These are phyloP conservation scores for Aurifilum marmelostoma DNA, from an alignment of 2,329 filamentous ascomycete genomes.

Conservation along the genomic window DNA sequence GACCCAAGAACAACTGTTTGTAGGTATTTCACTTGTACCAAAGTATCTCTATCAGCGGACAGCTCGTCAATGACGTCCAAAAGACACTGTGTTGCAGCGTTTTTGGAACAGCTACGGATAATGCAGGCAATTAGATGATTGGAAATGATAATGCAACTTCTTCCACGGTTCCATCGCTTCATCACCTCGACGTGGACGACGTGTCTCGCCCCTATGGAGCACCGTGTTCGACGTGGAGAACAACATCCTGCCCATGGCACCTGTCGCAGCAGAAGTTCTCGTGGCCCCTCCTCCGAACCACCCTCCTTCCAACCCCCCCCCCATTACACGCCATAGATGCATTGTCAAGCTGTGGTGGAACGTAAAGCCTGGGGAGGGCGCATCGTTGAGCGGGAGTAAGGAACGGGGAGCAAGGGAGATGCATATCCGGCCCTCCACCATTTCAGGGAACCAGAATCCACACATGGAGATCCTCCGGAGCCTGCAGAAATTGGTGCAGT, in stretches of 20 bases:
- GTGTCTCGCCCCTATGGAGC: slow-evolving; percentile 12
- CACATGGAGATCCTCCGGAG: slow-evolving; percentile 27
- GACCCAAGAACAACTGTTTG: slow-evolving; percentile 1
- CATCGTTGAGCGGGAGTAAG: slow-evolving; percentile 25
- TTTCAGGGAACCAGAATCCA: slow-evolving; percentile 26
- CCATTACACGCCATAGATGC: not conserved
- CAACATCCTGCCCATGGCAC: slow-evolving; percentile 18
- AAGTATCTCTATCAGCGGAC: not conserved
- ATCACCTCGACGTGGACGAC: slow-evolving; percentile 2
- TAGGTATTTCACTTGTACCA: slow-evolving; percentile 24
- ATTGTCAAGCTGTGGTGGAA: slow-evolving; percentile 24
- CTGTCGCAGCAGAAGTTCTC: slow-evolving; percentile 14
- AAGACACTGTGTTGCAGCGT: slow-evolving; percentile 2
- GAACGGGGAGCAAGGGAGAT: slow-evolving; percentile 26
- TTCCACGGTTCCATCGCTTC: slow-evolving; percentile 7
- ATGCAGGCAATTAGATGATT: slow-evolving; percentile 4
- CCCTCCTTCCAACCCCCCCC: not conserved
- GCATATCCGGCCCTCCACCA: slow-evolving; percentile 27
- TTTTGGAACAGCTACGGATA: not conserved
- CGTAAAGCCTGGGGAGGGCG: slow-evolving; percentile 10
- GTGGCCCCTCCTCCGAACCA: no score
- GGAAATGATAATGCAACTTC: not conserved
- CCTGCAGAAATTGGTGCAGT: slow-evolving; percentile 21
- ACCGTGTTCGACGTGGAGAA: slow-evolving; percentile 7
- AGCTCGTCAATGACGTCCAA: not conserved